Conservation (phyloP, 1,139 yeast species). For the Pichia sp. region DNA sequence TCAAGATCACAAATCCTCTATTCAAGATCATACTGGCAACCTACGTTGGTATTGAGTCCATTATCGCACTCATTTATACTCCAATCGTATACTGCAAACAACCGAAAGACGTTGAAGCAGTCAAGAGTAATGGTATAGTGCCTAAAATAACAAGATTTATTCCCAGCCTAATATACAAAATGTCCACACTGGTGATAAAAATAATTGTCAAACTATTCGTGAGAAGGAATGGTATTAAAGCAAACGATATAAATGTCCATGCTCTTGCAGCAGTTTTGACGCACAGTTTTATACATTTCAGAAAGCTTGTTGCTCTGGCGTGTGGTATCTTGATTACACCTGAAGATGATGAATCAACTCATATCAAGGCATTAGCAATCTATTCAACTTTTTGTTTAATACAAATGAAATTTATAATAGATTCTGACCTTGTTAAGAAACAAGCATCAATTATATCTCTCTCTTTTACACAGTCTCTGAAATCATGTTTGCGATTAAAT, state of each 20-base stretch:
- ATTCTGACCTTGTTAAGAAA: too few species aligned
- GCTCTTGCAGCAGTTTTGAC: slow-evolving; percentile 19
- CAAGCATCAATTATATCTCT: too few species aligned
- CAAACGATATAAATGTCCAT: too few species aligned
- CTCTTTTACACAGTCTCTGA: background rate
- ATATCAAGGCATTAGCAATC: slow-evolving; percentile 21
- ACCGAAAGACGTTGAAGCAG: background rate
- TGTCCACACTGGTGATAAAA: slow-evolving; percentile 4
- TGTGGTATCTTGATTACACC: slow-evolving; percentile 24
- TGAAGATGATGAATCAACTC: slow-evolving; percentile 23
- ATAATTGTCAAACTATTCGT: background rate
- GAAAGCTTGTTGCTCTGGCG: slow-evolving; percentile 22
- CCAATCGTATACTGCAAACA: slow-evolving; percentile 19
- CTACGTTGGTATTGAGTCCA: slow-evolving; percentile 21
- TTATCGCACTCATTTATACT: slow-evolving; percentile 18
- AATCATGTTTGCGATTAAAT: background rate
- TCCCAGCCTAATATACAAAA: slow-evolving; percentile 18
- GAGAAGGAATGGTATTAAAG: background rate
- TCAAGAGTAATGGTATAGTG: slow-evolving; percentile 13
- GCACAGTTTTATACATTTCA: slow-evolving; percentile 19
- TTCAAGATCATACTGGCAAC: slow-evolving; percentile 25
- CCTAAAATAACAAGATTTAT: slow-evolving; percentile 14
- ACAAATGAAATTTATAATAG: slow-evolving; percentile 22
- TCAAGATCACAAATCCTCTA: slow-evolving; percentile 20
- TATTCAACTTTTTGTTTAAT: slow-evolving; percentile 20